Percentiles rank a stretch among this genome's conserved stretches.
Conservation (phyloP, 2,329 filamentous ascomycete species). For the Alternaria ethzedia region DNA sequence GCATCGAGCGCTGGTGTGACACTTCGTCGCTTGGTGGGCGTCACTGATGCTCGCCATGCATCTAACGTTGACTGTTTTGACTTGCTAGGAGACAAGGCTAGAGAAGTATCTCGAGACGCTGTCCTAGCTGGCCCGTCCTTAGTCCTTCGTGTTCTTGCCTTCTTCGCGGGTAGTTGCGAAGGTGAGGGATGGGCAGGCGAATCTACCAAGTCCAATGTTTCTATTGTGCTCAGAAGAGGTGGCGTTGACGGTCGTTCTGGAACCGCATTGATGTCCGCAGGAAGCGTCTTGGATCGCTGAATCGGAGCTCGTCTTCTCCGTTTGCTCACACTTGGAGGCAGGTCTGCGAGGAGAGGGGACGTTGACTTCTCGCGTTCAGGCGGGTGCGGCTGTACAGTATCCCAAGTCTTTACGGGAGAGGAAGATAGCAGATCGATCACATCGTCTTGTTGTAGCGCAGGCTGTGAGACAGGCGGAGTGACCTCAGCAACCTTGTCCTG, state of each 20-base stretch:
- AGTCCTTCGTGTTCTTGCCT: slow-evolving; percentile 20
- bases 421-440: slow-evolving; percentile 41
- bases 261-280: slow-evolving; percentile 15
- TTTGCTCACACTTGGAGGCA: slow-evolving; percentile 41
- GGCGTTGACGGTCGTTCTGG: slow-evolving; percentile 26
- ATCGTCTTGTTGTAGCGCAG: slow-evolving; percentile 1
- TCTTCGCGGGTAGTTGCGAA: slow-evolving; percentile 34
- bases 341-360: slow-evolving; percentile 27
- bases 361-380: slow-evolving; percentile 21
- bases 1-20: slow-evolving; percentile 4
- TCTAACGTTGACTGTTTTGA: slow-evolving; percentile 41
- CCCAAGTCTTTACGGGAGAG: slow-evolving; percentile 24
- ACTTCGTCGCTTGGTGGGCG: slow-evolving; percentile 28
- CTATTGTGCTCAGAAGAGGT: slow-evolving; percentile 25
- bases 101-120: slow-evolving; percentile 15
- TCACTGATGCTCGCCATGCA: slow-evolving; percentile 35
- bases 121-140: slow-evolving; percentile 8
- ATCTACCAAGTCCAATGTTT: slow-evolving; percentile 37
- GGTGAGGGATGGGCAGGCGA: slow-evolving; percentile 31
- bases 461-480: not conserved
- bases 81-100: slow-evolving; percentile 26
- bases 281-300: slow-evolving; percentile 44
- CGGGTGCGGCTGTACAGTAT: not conserved
- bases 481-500: slow-evolving; percentile 11
- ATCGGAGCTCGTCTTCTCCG: slow-evolving; percentile 38